These are phyloP conservation scores for Cicer yamashitae DNA, from an alignment of 306 rosid genomes.

Conservation along the genomic window DNA sequence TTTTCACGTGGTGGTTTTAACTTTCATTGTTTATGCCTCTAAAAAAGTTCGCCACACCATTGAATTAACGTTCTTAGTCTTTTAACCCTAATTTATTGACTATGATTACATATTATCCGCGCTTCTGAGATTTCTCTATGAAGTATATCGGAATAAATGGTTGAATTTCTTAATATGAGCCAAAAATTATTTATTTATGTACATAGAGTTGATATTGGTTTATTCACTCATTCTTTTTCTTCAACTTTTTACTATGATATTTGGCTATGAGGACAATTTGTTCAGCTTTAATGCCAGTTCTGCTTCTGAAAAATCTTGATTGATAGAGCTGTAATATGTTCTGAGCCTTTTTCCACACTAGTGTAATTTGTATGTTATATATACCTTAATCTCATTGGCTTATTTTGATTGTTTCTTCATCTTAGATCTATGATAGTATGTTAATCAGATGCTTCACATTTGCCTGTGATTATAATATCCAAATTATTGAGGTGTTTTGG, in stretches of 20 bases:
- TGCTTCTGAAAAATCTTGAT: constrained; percentile 85
- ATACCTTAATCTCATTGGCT: no score
- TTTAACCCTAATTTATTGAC: constrained; percentile 28
- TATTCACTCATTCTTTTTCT: no score
- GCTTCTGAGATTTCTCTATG: constrained; percentile 68
- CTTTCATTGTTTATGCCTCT: constrained; percentile 73
- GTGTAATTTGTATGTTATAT: no score
- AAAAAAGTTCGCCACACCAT: constrained; percentile 59
- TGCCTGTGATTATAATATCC: constrained; percentile 50
- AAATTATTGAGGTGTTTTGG: constrained; percentile 47
- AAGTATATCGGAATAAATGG: constrained; percentile 59
- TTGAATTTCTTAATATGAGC: constrained; percentile 96
- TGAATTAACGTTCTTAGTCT: no score
- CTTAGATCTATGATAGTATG: no score
- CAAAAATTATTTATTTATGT: background rate
- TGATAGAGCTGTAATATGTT: constrained; percentile 72
- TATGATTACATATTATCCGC: constrained; percentile 67
- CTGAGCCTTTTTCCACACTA: constrained; percentile 60
- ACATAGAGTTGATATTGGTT: no score
- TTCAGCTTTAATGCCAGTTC: constrained; percentile 96
- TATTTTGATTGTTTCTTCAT: no score
- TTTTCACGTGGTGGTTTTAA: constrained; percentile 79
- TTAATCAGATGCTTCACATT: background rate
- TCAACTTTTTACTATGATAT: background rate
- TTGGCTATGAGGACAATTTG: constrained; percentile 59